Evolutionary conservation across 2,329 filamentous ascomycete genomes (phyloP).

Genomic region (Colletotrichum orchidophilum): DNA sequence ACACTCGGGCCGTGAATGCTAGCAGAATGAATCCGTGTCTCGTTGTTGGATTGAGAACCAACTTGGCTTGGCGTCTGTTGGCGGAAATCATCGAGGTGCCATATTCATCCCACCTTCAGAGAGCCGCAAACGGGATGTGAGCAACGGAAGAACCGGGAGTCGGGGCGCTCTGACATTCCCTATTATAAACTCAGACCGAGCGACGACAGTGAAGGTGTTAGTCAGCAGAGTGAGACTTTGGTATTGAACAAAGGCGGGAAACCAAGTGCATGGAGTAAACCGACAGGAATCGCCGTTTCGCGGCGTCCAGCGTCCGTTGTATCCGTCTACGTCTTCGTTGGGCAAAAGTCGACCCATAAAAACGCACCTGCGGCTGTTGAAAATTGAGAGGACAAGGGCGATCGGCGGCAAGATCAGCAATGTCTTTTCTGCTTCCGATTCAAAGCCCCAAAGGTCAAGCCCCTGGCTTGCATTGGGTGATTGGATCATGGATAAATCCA

Average conservation of each 20-base stretch:
- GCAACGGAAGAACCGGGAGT: background rate
- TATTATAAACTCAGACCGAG: background rate
- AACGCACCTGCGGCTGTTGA: background rate
- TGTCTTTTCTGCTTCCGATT: background rate
- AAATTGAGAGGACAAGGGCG: background rate
- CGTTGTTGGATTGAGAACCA: background rate
- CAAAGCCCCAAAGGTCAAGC: background rate
- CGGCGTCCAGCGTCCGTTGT: background rate
- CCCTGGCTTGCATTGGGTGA: background rate
- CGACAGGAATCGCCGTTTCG: background rate
- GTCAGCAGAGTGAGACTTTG: background rate
- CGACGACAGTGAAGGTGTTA: background rate
- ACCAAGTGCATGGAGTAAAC: background rate
- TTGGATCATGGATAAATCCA: background rate
- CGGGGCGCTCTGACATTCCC: background rate
- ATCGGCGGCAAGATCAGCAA: slow-evolving; percentile 17
- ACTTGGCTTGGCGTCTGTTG: background rate
- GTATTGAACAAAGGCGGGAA: background rate
- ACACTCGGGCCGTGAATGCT: background rate
- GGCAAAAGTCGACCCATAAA: background rate
- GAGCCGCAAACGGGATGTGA: background rate
- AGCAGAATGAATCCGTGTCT: background rate
- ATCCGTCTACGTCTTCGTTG: background rate
- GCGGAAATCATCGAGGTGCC: background rate
- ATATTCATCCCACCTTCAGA: background rate